Base-by-base conservation (phyloP, 2,329 filamentous ascomycete genomes). In the Aureobasidium namibiae region DNA sequence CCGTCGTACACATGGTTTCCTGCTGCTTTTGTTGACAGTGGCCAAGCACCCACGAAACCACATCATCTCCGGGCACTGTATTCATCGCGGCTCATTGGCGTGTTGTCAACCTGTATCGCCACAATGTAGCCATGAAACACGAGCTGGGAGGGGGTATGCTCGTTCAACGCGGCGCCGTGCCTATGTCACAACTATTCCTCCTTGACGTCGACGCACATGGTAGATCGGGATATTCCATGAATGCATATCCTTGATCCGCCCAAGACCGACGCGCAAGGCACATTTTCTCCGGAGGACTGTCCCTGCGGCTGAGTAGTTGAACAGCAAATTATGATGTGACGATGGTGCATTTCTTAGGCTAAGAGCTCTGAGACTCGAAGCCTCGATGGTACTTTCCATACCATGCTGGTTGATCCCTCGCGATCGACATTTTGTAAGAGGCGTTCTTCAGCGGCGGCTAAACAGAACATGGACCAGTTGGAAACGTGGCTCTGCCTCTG, bases 391-490 rank as follows among this genome's bases (percentile, higher is more conserved):
- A 54, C 50, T 54, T 42, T 31, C 50, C 36, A 56, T 18, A 21
- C 7, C 29, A 45, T 44, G 52, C 18, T 34, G 26, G 38, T 33
- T 45, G 52, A 56, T 56, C 52, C 24, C 49, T 29, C 9, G 10
- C 23, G 53, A 56, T 56, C 42, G 42, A 33, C 53, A 26, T 10
- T 33, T 26, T 31, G 52, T 31, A 56, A 56, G 52, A 56, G 52
- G 52, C 52, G 52, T 45, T 46, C 18, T 34, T 21, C 36, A 42
- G 50, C 50, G 23, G 50, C 50, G 50, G 50, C 50, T 54, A 41
- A 54, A 41, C 23, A 26, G 52, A 36, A 56, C 52, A 44, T 56
- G 52, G 52, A 24, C 39, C 52, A 56, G 52, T 56, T 56, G 52
- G 39, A 45, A 56, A 56, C 52, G 52, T 56, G 52, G 38, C 39